Base-by-base conservation (phyloP, 345 rosid species). In the Boechera retrofracta region DNA sequence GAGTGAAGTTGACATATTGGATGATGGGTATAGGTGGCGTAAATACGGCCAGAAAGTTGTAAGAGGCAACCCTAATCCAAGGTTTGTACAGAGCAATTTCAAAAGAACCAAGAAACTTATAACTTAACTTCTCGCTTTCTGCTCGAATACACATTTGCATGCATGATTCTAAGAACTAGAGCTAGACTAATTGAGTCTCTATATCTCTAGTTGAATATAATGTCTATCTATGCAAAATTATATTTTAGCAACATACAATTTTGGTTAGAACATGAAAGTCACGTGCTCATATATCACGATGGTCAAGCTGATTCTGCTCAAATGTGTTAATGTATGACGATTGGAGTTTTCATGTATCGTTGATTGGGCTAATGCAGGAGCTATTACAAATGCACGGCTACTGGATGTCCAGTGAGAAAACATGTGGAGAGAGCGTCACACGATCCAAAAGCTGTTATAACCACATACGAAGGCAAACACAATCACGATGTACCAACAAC, bases 31-130 rank as follows among this genome's bases (percentile, higher is more conserved):
- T 69, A 82, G 91, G 53, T 95, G 99, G 99, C 96, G 98, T 86
- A 95, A 95, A 82, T 95, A 95, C 73, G 99, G 99, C 57, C 99
- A 95, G 87, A 95, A 95, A 86, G 98, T 95, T 70, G 97, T 95
- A 68, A 83, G 98, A 69, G 98, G 94, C 78, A 95, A 95, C 85
- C 96, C 97, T 53, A 95, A 95, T 84, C 99, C 99, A 67, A 87
- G 98, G 98, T 89, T 82, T 32, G 48, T 75, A 15, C 55, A 24
- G 16, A 42, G 10, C 32, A 47, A 13, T 52, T 54, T 21, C 57
- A 49, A 38, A 36, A 58, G 35, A 32, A 45, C 21, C 28, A 35
- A 56, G 12, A 67, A 47, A 47, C 39, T 33, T 55, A 26, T 2
- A 5, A 44, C 47, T 36, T 36, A 72, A 28, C 11, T 2, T 52